These are phyloP conservation scores for Puccinia brachypodii DNA, from an alignment of 1,284 basidiomycete genomes.

Conservation along the genomic window DNA sequence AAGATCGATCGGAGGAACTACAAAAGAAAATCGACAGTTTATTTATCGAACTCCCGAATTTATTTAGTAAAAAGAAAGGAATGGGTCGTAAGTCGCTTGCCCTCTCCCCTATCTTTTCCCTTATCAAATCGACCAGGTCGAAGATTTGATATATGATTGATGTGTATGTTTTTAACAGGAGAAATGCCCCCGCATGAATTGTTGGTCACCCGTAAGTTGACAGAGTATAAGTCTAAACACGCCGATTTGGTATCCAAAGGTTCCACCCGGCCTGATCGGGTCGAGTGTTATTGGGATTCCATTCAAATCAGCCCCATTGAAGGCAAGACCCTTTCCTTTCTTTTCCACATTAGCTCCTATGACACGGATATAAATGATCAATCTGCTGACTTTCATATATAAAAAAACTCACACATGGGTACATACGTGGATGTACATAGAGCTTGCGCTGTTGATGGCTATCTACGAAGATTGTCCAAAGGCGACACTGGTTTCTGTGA, in stretches of 20 bases:
- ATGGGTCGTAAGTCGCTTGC: slow-evolving; percentile 9
- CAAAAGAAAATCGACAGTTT: slow-evolving; percentile 12
- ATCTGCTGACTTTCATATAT: neutral
- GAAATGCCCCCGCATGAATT: slow-evolving; percentile 15
- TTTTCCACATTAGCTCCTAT: neutral
- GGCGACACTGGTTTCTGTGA: slow-evolving; percentile 6
- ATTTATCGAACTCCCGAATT: slow-evolving; percentile 20
- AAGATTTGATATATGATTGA: neutral
- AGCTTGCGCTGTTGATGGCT: slow-evolving; percentile 8
- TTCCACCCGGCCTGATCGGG: neutral
- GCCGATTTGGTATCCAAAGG: slow-evolving; percentile 15
- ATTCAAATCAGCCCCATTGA: slow-evolving; percentile 38
- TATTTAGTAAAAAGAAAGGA: slow-evolving; percentile 11
- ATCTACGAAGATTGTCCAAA: slow-evolving; percentile 21
- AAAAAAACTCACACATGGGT: no score
- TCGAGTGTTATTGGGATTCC: slow-evolving; percentile 36
- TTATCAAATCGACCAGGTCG: neutral
- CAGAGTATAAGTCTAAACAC: slow-evolving; percentile 32
- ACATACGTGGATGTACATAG: neutral
- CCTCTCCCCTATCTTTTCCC: neutral
- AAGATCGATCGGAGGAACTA: neutral
- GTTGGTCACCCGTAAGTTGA: slow-evolving; percentile 14
- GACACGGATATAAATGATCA: neutral
- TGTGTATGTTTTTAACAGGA: neutral
- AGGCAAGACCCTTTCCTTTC: slow-evolving; percentile 14